Percentiles rank a stretch among this genome's conserved stretches.
Conservation (phyloP, 1,284 basidiomycete genomes). For the Meira nashicola region DNA sequence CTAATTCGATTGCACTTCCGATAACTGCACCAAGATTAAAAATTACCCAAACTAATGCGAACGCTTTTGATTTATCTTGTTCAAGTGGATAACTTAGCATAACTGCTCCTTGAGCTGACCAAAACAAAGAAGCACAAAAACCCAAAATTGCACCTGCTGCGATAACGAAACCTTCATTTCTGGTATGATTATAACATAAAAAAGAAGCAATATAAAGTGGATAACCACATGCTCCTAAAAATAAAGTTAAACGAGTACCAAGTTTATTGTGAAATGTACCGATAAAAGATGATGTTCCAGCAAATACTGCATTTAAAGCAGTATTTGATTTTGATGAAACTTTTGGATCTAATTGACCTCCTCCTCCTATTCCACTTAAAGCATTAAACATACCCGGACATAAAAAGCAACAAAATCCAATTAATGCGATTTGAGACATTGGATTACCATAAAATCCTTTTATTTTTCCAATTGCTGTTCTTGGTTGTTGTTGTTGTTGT, state of each 20-base stretch:
- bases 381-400: slow-evolving; percentile 59
- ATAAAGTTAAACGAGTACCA: slow-evolving; percentile 67
- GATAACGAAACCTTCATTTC: slow-evolving; percentile 57
- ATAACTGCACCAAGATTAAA: slow-evolving; percentile 68
- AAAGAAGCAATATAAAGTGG: slow-evolving; percentile 60
- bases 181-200: slow-evolving; percentile 51
- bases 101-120: slow-evolving; percentile 65
- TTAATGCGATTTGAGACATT: slow-evolving; percentile 6
- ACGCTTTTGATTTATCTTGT: slow-evolving; percentile 64
- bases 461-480: neutral
- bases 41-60: slow-evolving; percentile 66
- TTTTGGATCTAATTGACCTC: slow-evolving; percentile 45
- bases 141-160: slow-evolving; percentile 74
- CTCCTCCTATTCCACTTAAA: slow-evolving; percentile 58
- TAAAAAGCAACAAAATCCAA: slow-evolving; percentile 8
- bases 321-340: slow-evolving; percentile 27
- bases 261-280: slow-evolving; percentile 64
- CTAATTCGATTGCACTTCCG: slow-evolving; percentile 64
- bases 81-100: slow-evolving; percentile 74
- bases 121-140: slow-evolving; percentile 72
- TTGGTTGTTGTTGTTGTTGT: neutral
- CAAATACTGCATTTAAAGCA: slow-evolving; percentile 42
- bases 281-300: slow-evolving; percentile 57
- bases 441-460: neutral
- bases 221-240: slow-evolving; percentile 61